Percentiles rank a stretch among this genome's conserved stretches.
These are phyloP conservation scores for Lignosus rhinocerotis DNA, from an alignment of 1,284 basidiomycete genomes.

Conservation along the genomic window DNA sequence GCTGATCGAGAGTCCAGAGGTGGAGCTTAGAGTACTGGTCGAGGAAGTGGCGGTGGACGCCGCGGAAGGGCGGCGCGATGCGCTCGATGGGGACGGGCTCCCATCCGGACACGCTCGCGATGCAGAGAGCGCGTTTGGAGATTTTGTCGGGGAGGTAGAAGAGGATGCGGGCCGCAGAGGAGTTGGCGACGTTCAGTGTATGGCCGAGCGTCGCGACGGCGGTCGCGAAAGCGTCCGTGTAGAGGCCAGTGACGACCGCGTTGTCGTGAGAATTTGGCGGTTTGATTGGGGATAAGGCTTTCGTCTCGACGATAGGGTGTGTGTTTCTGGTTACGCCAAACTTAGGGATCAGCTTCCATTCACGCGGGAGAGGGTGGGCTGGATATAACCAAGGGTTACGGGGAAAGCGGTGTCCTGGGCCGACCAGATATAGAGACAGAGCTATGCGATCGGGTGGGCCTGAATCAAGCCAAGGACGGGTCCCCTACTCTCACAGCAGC, in stretches of 20 bases:
- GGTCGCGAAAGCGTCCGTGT: conserved; percentile 41
- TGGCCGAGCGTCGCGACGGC: conserved; percentile 44
- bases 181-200: conserved; percentile 38
- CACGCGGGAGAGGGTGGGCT: neutral
- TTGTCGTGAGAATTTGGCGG: conserved; percentile 26
- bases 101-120: conserved; percentile 42
- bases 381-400: neutral
- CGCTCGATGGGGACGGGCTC: conserved; percentile 36
- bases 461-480: neutral
- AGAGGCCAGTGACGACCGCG: conserved; percentile 43
- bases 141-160: conserved; percentile 42
- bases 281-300: neutral
- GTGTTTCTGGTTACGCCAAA: conserved; percentile 13
- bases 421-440: neutral
- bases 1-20: conserved; percentile 42
- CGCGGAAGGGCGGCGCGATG: conserved; percentile 41
- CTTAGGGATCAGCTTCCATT: neutral
- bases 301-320: conserved; percentile 20
- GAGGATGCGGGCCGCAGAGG: conserved; percentile 36
- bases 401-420: neutral
- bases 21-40: conserved; percentile 49
- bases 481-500: neutral
- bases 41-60: conserved; percentile 38
- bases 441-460: neutral
- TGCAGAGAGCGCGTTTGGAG: conserved; percentile 41